Evolutionary conservation across 192 early-diverging fungal species (phyloP), one percentile per base, ranked within the genome.

Genomic region (Podila clonocystis): DNA sequence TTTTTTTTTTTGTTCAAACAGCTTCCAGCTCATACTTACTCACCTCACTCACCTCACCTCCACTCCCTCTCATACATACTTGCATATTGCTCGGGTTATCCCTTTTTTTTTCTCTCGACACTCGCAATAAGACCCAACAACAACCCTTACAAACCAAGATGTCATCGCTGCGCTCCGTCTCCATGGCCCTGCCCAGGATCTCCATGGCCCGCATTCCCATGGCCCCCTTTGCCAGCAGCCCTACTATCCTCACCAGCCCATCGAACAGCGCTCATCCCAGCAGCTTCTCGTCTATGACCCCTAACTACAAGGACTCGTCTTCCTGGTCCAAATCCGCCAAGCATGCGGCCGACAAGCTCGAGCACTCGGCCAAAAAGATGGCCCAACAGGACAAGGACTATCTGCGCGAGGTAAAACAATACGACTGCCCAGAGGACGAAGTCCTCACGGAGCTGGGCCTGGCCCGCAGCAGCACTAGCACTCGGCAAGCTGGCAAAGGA

Each of bases 331-430:
- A 76, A 11, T 30, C 61, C 20, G 73, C 73, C 49, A 68, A 65
- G 41, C 36, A 63, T 19, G 41, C 17, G 0, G 75, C 64, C 7
- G 63, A 67, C 13, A 29, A 67, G 19, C 50, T 70, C 1, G 75
- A 78, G 58, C 41, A 65, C 19, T 63, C 67, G 7, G 74, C 74
- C 34, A 34, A 69, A 17, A 67, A 22, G 5, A 26, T 61, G 19
- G 63, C 58, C 3, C 45, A 59, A 12, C 26, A 45, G 8, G 29
- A 63, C 17, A 66, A 79, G 64, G 65, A 79, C 57, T 71, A 79
- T 67, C 26, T 79, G 6, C 48, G 64, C 13, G 76, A 79, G 76
- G 76, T 79, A 79, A 79, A 79, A 38, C 64, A 63, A 67, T 79
- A 67, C 34, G 69, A 71, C 22, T 55, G 15, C 29, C 65, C 50